Evolutionary conservation across 2,329 filamentous ascomycete genomes (phyloP).

Genomic region (Polychaeton citri): DNA sequence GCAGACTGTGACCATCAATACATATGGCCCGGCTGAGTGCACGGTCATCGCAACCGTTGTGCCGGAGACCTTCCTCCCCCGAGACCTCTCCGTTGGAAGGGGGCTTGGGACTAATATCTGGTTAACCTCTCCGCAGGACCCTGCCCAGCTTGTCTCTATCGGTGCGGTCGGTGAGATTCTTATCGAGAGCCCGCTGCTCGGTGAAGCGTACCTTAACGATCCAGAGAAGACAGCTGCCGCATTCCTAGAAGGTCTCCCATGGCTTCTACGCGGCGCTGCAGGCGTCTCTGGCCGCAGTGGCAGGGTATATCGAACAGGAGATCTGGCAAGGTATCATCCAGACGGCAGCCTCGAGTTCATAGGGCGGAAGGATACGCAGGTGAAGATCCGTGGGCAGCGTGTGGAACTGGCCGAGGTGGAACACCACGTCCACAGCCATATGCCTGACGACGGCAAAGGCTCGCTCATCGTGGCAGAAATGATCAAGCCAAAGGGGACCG

Average conservation of each 20-base stretch:
- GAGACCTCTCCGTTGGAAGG: constrained; percentile 20
- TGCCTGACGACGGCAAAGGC: too few species aligned
- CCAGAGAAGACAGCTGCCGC: constrained; percentile 14
- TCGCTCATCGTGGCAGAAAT: too few species aligned
- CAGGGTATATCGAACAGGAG: constrained; percentile 11
- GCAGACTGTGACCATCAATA: constrained; percentile 31
- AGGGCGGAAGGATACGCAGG: constrained; percentile 46
- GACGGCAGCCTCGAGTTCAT: constrained; percentile 9
- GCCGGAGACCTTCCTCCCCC: constrained; percentile 3
- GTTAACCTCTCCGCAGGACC: constrained; percentile 15
- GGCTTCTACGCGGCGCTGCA: constrained; percentile 3
- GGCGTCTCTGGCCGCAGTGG: neutral
- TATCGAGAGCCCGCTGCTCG: constrained; percentile 31
- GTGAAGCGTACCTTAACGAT: constrained; percentile 27
- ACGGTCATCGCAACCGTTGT: constrained; percentile 1
- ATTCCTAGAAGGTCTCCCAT: constrained; percentile 19
- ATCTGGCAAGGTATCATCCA: constrained; percentile 11
- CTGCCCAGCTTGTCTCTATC: constrained; percentile 22
- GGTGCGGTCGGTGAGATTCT: constrained; percentile 35
- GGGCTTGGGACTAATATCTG: constrained; percentile 16
- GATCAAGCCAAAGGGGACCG: too few species aligned
- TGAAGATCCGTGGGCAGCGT: constrained; percentile 65
- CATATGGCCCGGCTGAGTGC: constrained; percentile 26
- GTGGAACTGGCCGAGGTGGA: constrained; percentile 66
- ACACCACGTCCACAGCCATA: too few species aligned